Conservation (phyloP, 768 basidiomycete genomes). For the Sporobolomyces roseus region DNA sequence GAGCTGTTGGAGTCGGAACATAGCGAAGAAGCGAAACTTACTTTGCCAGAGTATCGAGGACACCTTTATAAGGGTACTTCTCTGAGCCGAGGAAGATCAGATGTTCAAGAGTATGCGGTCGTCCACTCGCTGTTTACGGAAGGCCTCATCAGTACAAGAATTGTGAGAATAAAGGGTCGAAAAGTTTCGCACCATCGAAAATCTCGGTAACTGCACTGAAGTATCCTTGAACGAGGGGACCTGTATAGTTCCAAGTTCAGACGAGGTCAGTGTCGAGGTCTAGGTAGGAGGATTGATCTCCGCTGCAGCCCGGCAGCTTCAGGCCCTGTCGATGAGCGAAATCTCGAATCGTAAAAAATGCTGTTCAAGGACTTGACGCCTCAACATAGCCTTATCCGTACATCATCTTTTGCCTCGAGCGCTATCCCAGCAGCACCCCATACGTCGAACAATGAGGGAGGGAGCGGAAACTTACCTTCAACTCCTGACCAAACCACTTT, state of each 20-base stretch:
- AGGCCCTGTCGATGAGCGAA: too few species aligned
- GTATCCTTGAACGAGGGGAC: slow-evolving; percentile 40
- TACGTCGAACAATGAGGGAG: neutral
- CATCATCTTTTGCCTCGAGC: too few species aligned
- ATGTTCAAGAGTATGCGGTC: slow-evolving; percentile 96
- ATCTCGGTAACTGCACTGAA: slow-evolving; percentile 35
- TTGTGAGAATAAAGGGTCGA: neutral
- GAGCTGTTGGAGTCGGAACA: neutral
- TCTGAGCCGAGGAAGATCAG: slow-evolving; percentile 89
- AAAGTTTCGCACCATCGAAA: slow-evolving; percentile 19
- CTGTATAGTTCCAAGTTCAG: slow-evolving; percentile 1
- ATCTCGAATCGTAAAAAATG: too few species aligned
- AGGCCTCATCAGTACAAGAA: too few species aligned
- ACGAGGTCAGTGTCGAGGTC: too few species aligned
- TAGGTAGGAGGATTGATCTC: too few species aligned
- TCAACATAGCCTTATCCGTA: too few species aligned
- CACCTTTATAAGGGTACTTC: slow-evolving; percentile 79
- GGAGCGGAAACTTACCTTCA: slow-evolving; percentile 9
- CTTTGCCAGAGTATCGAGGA: slow-evolving; percentile 83
- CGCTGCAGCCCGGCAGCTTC: too few species aligned
- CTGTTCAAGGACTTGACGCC: too few species aligned
- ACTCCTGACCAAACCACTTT: slow-evolving; percentile 37
- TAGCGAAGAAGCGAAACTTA: slow-evolving; percentile 49
- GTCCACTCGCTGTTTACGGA: slow-evolving; percentile 64
- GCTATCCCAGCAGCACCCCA: too few species aligned